Conservation (phyloP, 1,284 basidiomycete species). For the Polyporus tsugae region DNA sequence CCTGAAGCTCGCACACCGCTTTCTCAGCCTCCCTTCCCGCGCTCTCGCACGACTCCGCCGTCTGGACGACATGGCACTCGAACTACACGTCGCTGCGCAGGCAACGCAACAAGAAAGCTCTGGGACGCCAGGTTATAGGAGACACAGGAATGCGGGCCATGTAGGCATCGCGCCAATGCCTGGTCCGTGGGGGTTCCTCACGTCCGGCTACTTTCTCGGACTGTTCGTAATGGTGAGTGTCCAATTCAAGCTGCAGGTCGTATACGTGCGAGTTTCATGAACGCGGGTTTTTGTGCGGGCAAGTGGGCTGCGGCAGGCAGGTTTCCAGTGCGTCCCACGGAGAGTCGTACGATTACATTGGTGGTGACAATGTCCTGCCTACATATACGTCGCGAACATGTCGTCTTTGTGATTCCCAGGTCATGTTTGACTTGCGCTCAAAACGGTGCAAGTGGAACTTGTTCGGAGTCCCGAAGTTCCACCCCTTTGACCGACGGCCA, state of each 20-base stretch:
- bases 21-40: constrained; percentile 52
- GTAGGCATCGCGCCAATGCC: constrained; percentile 47
- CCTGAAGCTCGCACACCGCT: constrained; percentile 46
- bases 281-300: background rate
- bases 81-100: constrained; percentile 21
- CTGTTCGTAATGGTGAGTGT: constrained; percentile 67
- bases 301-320: background rate
- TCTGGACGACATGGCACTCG: constrained; percentile 39
- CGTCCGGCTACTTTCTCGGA: constrained; percentile 72
- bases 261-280: background rate
- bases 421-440: too few relatives aligned
- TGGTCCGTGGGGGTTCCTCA: constrained; percentile 73
- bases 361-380: too few relatives aligned
- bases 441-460: too few relatives aligned
- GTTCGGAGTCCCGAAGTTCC: too few relatives aligned
- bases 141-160: constrained; percentile 14
- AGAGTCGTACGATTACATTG: too few relatives aligned
- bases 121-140: constrained; percentile 12
- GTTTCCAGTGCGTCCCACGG: too few relatives aligned
- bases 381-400: too few relatives aligned
- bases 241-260: background rate
- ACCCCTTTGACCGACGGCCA: too few relatives aligned
- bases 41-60: constrained; percentile 52
- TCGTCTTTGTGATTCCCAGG: too few relatives aligned
- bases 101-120: constrained; percentile 12